Base-by-base conservation (phyloP, 1,284 basidiomycete species). In the Sanguinoderma infundibulare region DNA sequence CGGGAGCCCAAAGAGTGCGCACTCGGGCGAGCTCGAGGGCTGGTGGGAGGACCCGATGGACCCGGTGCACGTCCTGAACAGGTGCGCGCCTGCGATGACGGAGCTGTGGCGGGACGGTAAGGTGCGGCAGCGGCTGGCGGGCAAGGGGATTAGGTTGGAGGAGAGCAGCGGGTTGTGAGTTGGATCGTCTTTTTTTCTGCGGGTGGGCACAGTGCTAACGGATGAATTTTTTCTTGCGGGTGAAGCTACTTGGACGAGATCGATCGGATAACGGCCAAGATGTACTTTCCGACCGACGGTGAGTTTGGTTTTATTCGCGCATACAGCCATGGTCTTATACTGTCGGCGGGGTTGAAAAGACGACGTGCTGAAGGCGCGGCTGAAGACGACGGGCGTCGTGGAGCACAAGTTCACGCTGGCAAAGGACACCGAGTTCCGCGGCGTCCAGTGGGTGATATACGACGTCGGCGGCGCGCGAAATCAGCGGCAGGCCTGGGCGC, bases 21-120 rank as follows among this genome's bases (percentile, higher is more conserved):
- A 87, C 70, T 82, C 85, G 24, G 87, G 86, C 55, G 88, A 90
- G 74, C 82, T 91, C 54, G 83, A 84, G 68, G 89, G 88, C 17
- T 92, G 90, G 90, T 92, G 90, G 90, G 90, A 91, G 73, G 89
- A 93, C 77, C 90, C 89, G 39, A 81, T 85, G 22, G 91, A 93
- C 73, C 91, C 90, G 34, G 89, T 91, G 55, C 89, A 92, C 71
- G 73, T 83, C 51, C 76, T 94, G 28, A 79, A 87, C 68, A 80
- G 83, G 17, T 89, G 84, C 71, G 82, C 83, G 9, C 79, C 81
- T 52, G 78, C 80, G 50, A 92, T 94, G 85, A 69, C 80, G 63
- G 83, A 87, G 63, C 79, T 94, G 44, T 94, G 91, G 91, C 78
- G 79, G 66, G 91, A 93, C 72, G 70, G 78, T 22, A 79, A 77